Evolutionary conservation across 176 grass and related monocot species (phyloP).

Genomic region (Oryza meyeriana): DNA sequence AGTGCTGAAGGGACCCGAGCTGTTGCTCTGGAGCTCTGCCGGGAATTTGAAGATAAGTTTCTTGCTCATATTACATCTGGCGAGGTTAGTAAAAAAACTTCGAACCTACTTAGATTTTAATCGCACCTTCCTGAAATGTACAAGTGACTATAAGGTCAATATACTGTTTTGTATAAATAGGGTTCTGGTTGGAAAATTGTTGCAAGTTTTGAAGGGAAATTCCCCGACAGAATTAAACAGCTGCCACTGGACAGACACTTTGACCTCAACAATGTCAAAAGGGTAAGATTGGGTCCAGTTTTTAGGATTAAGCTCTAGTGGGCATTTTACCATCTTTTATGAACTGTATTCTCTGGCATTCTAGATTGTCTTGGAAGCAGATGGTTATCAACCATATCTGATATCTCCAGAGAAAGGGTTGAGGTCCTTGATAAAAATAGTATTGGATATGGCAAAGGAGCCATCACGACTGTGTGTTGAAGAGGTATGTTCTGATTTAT

Average conservation of each 20-base stretch:
- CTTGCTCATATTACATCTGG: slow-evolving; percentile 85
- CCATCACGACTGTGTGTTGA: slow-evolving; percentile 90
- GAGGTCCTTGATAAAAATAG: slow-evolving; percentile 92
- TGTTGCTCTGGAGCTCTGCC: slow-evolving; percentile 85
- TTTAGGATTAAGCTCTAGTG: slow-evolving; percentile 8
- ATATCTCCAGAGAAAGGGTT: slow-evolving; percentile 97
- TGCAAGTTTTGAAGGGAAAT: slow-evolving; percentile 92
- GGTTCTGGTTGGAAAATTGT: slow-evolving; percentile 93
- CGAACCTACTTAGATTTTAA: slow-evolving; percentile 19
- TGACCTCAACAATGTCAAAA: slow-evolving; percentile 90
- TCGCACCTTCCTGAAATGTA: not conserved
- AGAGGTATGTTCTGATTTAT: slow-evolving; percentile 50
- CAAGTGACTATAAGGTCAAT: not conserved
- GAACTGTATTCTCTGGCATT: slow-evolving; percentile 14
- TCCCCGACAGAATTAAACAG: slow-evolving; percentile 90
- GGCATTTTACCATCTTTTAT: not conserved
- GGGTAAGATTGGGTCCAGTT: slow-evolving; percentile 43
- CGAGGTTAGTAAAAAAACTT: slow-evolving; percentile 59
- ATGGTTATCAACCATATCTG: slow-evolving; percentile 94
- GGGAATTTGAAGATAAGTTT: slow-evolving; percentile 90
- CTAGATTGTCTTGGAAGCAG: slow-evolving; percentile 96
- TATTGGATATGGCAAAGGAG: slow-evolving; percentile 92
- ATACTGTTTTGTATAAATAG: slow-evolving; percentile 44
- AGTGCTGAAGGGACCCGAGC: slow-evolving; percentile 83
- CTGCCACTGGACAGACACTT: slow-evolving; percentile 86